Conservation (phyloP, 441 rosid genomes). For the Rhodomyrtus psidioides region DNA sequence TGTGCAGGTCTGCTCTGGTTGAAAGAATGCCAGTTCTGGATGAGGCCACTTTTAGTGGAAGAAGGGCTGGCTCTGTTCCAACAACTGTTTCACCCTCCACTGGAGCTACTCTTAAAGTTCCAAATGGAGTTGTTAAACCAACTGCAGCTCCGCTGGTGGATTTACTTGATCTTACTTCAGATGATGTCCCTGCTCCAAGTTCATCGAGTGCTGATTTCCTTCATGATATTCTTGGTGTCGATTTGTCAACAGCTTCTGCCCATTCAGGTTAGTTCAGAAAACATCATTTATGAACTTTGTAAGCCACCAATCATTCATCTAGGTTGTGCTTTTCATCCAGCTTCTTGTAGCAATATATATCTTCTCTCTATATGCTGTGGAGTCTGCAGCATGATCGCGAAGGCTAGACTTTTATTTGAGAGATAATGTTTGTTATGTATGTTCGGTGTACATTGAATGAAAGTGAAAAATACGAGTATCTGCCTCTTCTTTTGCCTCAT, state of each 20-base stretch:
- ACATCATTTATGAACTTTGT: neutral
- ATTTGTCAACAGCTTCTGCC: slow-evolving; percentile 42
- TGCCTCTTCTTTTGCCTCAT: neutral
- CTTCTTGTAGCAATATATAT: neutral
- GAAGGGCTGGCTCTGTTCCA: slow-evolving; percentile 76
- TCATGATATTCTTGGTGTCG: slow-evolving; percentile 84
- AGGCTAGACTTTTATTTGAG: neutral
- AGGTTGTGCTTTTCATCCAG: neutral
- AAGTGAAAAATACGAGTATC: neutral
- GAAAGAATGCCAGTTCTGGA: slow-evolving; percentile 99
- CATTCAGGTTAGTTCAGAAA: slow-evolving; percentile 58
- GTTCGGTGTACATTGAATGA: neutral
- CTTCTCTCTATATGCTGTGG: neutral
- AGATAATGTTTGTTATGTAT: neutral
- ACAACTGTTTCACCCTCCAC: slow-evolving; percentile 51
- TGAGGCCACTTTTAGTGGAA: slow-evolving; percentile 87
- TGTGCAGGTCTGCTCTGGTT: slow-evolving; percentile 74
- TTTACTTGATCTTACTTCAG: slow-evolving; percentile 82
- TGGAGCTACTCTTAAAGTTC: slow-evolving; percentile 58
- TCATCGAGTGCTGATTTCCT: slow-evolving; percentile 85
- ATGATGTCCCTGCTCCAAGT: slow-evolving; percentile 70
- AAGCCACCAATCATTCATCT: neutral
- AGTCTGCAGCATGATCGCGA: neutral
- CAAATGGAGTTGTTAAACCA: slow-evolving; percentile 79
- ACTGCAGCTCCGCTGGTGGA: slow-evolving; percentile 79